Percentiles rank a stretch among this genome's conserved stretches.
These are phyloP conservation scores for Eruca vesicaria DNA, from an alignment of 441 rosid species.

Conservation along the genomic window DNA sequence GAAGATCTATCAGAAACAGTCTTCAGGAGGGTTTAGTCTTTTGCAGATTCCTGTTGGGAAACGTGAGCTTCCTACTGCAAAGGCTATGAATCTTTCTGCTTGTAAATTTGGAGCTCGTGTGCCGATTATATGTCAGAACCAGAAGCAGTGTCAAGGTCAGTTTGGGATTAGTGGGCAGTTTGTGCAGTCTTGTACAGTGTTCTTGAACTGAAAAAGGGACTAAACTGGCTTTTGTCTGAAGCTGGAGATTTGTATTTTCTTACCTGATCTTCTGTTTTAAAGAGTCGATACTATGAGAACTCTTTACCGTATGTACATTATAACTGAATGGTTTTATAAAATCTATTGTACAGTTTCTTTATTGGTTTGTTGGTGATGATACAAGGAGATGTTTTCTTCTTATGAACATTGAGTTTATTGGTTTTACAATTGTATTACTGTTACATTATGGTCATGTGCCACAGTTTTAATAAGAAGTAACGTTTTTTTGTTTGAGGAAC, in stretches of 20 bases:
- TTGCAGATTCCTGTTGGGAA: conserved; percentile 46
- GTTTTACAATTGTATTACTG: not conserved
- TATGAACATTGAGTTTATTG: not conserved
- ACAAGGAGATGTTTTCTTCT: conserved; percentile 3
- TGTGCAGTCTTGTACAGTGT: conserved; percentile 55
- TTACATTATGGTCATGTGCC: not conserved
- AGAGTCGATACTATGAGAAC: conserved; percentile 14
- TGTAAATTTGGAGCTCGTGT: conserved; percentile 52
- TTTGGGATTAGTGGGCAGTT: conserved; percentile 45
- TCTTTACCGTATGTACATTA: not conserved
- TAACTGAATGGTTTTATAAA: not conserved
- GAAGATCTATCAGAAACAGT: conserved; percentile 50
- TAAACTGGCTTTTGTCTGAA: conserved; percentile 17
- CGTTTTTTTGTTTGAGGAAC: conserved; percentile 44
- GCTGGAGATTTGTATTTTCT: not conserved
- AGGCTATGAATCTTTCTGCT: conserved; percentile 39
- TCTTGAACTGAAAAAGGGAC: conserved; percentile 42
- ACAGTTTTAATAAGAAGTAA: not conserved
- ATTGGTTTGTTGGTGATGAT: not conserved
- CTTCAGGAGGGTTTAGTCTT: conserved; percentile 26
- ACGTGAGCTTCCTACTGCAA: conserved; percentile 39
- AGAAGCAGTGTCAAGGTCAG: conserved; percentile 53
- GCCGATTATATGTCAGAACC: conserved; percentile 54
- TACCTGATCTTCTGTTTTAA: conserved; percentile 1
- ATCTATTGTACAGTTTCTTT: not conserved